phyloP scores from a whole-genome alignment of 2,329 filamentous ascomycete genomes.

The Clonostachys byssicola region DNA sequence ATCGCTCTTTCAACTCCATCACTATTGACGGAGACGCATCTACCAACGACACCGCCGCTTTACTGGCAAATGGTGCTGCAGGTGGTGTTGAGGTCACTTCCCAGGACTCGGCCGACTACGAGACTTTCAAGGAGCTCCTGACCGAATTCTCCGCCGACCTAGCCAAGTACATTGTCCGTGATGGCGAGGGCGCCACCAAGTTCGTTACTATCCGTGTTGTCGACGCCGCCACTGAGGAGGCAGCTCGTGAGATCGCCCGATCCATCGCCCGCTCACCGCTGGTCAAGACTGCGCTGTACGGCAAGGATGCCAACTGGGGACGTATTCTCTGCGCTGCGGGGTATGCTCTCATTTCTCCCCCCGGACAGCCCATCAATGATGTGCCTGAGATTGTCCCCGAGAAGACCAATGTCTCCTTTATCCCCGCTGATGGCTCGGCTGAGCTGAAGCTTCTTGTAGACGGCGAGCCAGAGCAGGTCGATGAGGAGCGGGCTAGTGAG shows the following conservation, averaged over 20 bases:
- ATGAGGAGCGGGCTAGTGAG: constrained; percentile 72
- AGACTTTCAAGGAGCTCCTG: constrained; percentile 66
- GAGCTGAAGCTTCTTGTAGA: constrained; percentile 68
- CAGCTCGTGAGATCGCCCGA: constrained; percentile 75
- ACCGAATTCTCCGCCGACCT: constrained; percentile 78
- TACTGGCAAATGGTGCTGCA: constrained; percentile 93
- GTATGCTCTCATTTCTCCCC: constrained; percentile 16
- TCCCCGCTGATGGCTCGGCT: background rate
- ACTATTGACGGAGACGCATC: constrained; percentile 96
- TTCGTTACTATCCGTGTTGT: constrained; percentile 90
- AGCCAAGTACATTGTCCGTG: constrained; percentile 88
- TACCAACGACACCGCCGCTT: constrained; percentile 92
- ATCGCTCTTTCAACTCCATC: constrained; percentile 92
- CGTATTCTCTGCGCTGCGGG: constrained; percentile 91
- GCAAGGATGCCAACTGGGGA: constrained; percentile 97
- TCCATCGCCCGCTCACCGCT: constrained; percentile 88
- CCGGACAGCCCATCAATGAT: background rate
- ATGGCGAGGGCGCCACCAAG: constrained; percentile 96
- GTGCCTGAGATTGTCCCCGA: constrained; percentile 56
- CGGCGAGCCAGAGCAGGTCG: constrained; percentile 75
- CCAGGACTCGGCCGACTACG: constrained; percentile 56
- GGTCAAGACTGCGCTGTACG: constrained; percentile 96
- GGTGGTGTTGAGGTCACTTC: constrained; percentile 62
- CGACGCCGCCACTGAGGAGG: constrained; percentile 64
- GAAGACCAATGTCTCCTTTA: constrained; percentile 73